Evolutionary conservation across 306 rosid species (phyloP), one percentile per base, ranked within the genome.

Genomic region (Pterocarpus santalinus): DNA sequence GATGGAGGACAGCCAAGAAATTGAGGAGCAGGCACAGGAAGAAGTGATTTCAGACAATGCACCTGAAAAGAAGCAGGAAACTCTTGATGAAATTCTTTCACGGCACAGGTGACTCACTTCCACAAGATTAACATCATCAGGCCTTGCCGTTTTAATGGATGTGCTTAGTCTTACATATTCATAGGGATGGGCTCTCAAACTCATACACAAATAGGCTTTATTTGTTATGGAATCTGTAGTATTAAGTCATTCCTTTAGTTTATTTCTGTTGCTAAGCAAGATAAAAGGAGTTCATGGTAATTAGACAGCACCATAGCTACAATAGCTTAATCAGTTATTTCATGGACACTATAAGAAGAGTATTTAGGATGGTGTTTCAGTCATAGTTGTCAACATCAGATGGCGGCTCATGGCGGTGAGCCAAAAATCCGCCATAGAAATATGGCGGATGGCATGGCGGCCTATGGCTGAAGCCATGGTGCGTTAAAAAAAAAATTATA

Each of bases 41-140:
- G 94, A 79, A 81, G 79, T 74, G 69, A 79, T 85, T 77, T 83
- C 90, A 8, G 94, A 90, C 46, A 39, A 87, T 57, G 57, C 69
- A 63, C 46, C 88, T 49, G 75, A 79, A 81, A 78, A 79, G 70
- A 77, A 86, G 76, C 90, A 79, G 16, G 98, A 95, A 82, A 85
- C 86, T 71, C 93, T 85, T 8, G 98, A 95, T 84, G 97, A 93
- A 33, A 86, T 90, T 88, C 97, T 93, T 65, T 77, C 96, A 2
- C 82, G 88, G 5, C 90, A 87, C 81, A 87, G 88, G 88, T 84
- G 49, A 84, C 52, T 28, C 57, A 7, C 80, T 34, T 72, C 49
- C 65, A 57, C 49, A 34, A 75, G 66, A 70, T 72, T 73, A 44
- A 55, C 39, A 4, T 11, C 34, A 16, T 73, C 0, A 36, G 16